These are phyloP conservation scores for Blepharisma japonicum DNA, from an alignment of 73 alveolate genomes.

Conservation along the genomic window DNA sequence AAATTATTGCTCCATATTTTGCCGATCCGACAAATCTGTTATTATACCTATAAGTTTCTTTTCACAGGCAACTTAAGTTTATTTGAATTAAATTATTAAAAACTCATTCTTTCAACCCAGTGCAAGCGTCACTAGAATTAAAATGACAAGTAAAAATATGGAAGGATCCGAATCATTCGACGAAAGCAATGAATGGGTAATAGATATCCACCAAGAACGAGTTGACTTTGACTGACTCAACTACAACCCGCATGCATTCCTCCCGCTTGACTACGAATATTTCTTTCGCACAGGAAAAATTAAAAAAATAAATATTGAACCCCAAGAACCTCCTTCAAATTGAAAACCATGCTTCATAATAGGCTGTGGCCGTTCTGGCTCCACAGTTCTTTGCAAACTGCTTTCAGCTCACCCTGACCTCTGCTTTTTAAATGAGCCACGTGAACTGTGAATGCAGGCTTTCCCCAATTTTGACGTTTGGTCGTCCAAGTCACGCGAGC, in stretches of 20 bases:
- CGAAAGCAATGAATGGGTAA: not conserved
- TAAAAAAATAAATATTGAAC: not conserved
- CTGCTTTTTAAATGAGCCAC: constrained; percentile 10
- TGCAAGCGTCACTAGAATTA: not conserved
- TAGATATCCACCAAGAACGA: not conserved
- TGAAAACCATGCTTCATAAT: not conserved
- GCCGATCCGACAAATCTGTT: not conserved
- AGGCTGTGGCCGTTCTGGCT: constrained; percentile 4
- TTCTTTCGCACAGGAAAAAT: not conserved
- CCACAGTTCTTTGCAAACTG: not conserved
- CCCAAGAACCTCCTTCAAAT: constrained; percentile 3
- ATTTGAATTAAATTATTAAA: not conserved
- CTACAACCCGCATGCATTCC: not conserved
- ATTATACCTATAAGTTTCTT: not conserved
- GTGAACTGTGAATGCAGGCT: constrained; percentile 7
- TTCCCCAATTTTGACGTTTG: constrained; percentile 16
- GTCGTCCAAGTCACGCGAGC: not conserved
- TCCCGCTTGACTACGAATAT: not conserved
- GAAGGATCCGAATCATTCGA: not conserved
- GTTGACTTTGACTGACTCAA: not conserved
- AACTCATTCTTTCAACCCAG: not conserved
- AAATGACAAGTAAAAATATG: not conserved
- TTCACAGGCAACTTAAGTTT: not conserved
- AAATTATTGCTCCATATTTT: not conserved
- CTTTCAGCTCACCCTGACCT: constrained; percentile 12